Evolutionary conservation across 768 basidiomycete genomes (phyloP).

Genomic region (Hericium coralloides): DNA sequence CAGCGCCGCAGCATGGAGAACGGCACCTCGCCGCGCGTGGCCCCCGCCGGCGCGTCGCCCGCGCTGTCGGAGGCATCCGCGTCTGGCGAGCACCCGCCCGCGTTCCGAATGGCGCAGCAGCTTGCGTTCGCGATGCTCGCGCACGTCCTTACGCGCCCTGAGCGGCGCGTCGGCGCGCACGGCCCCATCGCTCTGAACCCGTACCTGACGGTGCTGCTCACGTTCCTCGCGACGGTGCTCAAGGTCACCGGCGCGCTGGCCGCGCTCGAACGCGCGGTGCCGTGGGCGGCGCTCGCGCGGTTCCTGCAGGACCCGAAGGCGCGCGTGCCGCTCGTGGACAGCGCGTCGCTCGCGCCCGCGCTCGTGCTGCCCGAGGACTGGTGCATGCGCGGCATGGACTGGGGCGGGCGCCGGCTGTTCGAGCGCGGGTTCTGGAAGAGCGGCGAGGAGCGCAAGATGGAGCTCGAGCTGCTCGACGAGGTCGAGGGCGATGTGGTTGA

Average conservation of each 20-base stretch:
- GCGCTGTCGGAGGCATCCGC: constrained; percentile 19
- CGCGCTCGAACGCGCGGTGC: constrained; percentile 67
- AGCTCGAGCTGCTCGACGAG: constrained; percentile 58
- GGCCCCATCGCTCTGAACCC: constrained; percentile 61
- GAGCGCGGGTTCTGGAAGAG: constrained; percentile 92
- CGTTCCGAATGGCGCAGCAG: constrained; percentile 68
- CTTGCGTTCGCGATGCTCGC: constrained; percentile 74
- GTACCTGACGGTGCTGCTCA: constrained; percentile 78
- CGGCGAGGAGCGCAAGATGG: constrained; percentile 30
- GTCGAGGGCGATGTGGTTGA: constrained; percentile 50
- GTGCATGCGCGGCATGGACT: constrained; percentile 93
- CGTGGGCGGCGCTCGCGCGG: constrained; percentile 68
- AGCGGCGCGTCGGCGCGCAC: constrained; percentile 42
- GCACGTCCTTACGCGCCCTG: constrained; percentile 56
- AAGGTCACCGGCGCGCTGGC: constrained; percentile 53
- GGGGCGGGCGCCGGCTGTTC: constrained; percentile 85
- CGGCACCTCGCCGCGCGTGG: constrained; percentile 19
- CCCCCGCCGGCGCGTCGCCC: constrained; percentile 23
- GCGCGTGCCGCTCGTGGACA: constrained; percentile 28
- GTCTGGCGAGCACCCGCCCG: constrained; percentile 34
- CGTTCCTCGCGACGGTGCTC: constrained; percentile 75
- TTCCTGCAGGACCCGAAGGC: constrained; percentile 59
- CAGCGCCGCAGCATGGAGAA: constrained; percentile 16
- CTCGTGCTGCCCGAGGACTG: constrained; percentile 79
- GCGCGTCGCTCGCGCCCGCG: neutral